Base-by-base conservation (phyloP, 768 basidiomycete genomes). In the Pholiota molesta region DNA sequence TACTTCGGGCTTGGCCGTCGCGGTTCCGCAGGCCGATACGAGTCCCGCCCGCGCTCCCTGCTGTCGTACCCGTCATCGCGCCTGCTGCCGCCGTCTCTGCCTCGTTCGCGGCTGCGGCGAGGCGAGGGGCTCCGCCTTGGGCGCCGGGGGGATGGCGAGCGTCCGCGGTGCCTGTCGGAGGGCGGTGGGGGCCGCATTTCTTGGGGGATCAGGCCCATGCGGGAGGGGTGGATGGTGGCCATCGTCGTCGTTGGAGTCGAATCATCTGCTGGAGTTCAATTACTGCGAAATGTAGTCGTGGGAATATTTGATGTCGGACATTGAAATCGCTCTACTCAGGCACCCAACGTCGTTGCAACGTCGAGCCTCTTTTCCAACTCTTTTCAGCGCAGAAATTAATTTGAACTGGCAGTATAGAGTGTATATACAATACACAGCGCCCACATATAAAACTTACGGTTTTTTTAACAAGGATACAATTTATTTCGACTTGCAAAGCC, bases 151-250 rank as follows among this genome's bases (percentile, higher is more conserved):
- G 85, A 82, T 3, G 81, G 80, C 11, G 85, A 83, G 33, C 82
- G 79, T 54, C 72, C 73, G 26, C 76, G 73, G n/a, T 62, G 62
- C 7, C 52, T 61, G 2, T 69, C 61, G 42, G 59, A 52, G 66
- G 65, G 6, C 63, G 63, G 52, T n/a, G 39, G 64, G 31, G 57
- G 62, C 68, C 60, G 69, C 57, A 73, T 65, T 37, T 79, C 75
- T 59, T 77, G 83, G 40, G 89, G 86, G 19, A 92, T 86, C 5
- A 91, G 77, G 28, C 78, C 85, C 77, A 89, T 77, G 55, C 90
- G 83, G 10, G 90, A 91, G 26, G 91, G 90, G 68, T 92, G 90
- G 5, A 92, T 80, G 19, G 85, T 86, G 28, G 89, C 89, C 90
- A 92, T 91, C 57, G 61, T 68, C n/a, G 61, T 65, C 8, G 61